Percentiles rank a stretch among this genome's conserved stretches.
Conservation (phyloP, 2,329 filamentous ascomycete genomes). For the Monilinia vaccinii-corymbosi region DNA sequence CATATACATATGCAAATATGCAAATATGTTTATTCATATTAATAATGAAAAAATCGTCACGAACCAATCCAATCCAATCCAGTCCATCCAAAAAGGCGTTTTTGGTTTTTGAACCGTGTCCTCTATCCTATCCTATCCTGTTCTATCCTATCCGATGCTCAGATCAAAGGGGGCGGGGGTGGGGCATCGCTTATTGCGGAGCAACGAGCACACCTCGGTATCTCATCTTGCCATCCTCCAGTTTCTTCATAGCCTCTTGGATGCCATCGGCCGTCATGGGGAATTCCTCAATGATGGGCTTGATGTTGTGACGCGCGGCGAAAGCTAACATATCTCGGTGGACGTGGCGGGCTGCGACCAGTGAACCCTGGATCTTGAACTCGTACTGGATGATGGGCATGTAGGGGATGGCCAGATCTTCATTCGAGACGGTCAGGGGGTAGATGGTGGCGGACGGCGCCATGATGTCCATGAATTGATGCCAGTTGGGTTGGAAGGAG, state of each 20-base stretch:
- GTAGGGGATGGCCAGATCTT: conserved; percentile 26
- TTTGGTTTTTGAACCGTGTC: too few relatives aligned
- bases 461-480: conserved; percentile 53
- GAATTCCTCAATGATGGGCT: conserved; percentile 48
- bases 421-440: conserved; percentile 56
- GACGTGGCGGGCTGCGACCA: conserved; percentile 32
- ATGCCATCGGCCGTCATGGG: conserved; percentile 42
- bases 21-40: too few relatives aligned
- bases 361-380: conserved; percentile 24
- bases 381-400: conserved; percentile 23
- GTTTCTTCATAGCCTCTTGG: conserved; percentile 46
- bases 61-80: too few relatives aligned
- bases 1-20: too few relatives aligned
- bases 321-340: conserved; percentile 52
- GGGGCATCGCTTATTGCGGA: conserved; percentile 12
- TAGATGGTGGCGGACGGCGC: conserved; percentile 50
- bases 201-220: conserved; percentile 37
- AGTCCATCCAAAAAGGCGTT: too few relatives aligned
- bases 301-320: conserved; percentile 48
- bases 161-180: background rate
- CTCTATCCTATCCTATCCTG: too few relatives aligned
- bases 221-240: conserved; percentile 46
- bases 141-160: too few relatives aligned
- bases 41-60: too few relatives aligned
- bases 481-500: conserved; percentile 43